Base-by-base conservation (phyloP, 768 basidiomycete genomes). In the Phaeolepiota aurea region DNA sequence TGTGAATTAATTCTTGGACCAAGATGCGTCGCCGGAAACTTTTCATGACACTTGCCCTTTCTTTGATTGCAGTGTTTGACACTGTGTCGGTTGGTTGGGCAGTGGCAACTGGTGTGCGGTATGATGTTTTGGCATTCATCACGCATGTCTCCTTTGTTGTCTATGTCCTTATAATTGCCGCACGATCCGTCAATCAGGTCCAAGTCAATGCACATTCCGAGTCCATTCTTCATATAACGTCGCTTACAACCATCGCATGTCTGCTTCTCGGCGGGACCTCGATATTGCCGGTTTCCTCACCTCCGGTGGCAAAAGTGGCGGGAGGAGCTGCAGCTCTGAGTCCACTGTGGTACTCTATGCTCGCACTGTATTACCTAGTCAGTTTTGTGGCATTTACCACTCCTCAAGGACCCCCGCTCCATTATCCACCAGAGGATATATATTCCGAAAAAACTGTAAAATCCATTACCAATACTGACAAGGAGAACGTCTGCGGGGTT, bases 401-500 rank as follows among this genome's bases (percentile, higher is more conserved):
- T 1, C 84, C 83, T 2, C 66, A 72, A 25, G 90, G 90, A 0
- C 92, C 92, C 0, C 62, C 68, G 5, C 64, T 93, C 3, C 76
- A 88, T 53, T 87, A 77, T 52, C 82, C 86, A 1, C 65, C 79
- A n/a, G 72, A 79, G 42, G 61, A 62, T 9, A 80, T 93, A 23
- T 92, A 91, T 54, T 76, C 83, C 0, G 71, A 80, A 37, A 88
- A 87, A 59, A 75, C 68, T 0, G 64, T 86, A 23, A 63, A 69
- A 41, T 55, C 66, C 3, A 68, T 71, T 30, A 83, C 82, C 4
- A 84, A 80, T 43, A 58, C 57, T n/a, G 72, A 74, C n/a, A 59
- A 71, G 28, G 72, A 82, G 45, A 94, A 93, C 50, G 87, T 93
- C 13, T 80, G 76, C 37, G 84, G 83, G 1, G 53, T 76, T 16